Base-by-base conservation (phyloP, 306 rosid species). In the Casuarina glauca region DNA sequence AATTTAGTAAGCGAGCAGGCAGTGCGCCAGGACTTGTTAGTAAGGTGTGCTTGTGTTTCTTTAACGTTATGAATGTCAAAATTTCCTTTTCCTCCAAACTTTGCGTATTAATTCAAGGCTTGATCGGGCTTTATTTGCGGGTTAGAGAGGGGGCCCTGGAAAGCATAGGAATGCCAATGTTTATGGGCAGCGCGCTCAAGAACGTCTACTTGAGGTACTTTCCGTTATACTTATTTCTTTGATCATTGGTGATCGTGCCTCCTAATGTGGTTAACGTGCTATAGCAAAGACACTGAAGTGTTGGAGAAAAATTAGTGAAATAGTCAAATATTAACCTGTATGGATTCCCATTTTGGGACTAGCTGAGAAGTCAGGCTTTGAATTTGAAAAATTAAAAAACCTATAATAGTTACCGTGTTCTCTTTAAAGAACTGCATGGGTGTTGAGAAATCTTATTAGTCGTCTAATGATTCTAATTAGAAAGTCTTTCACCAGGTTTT, bases 121-220 rank as follows among this genome's bases (percentile, higher is more conserved):
- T 86, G 78, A 66, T 68, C 78, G 74, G 53, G 72, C 4, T 89
- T 89, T 58, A 20, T 89, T 88, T 78, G 91, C 92, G 16, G 75
- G 88, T 86, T 84, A 95, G 98, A 72, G 81, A 82, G 76, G 77
- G 86, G 86, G 87, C 46, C 32, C 74, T 70, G 80, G 69, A 70
- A 82, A 71, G 83, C 89, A 32, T 70, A 44, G 78, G 60, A 71
- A 75, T 39, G 76, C 76, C 49, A 88, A 57, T 87, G 93, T 66
- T 75, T 80, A 83, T 74, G 84, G 82, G 80, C 84, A 73, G 74
- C 84, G 71, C 53, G 89, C 91, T 83, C 89, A 76, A 78, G 90
- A 86, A 69, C 80, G 72, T 41, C 81, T 85, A 43, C 80, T 90
- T 66, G 95, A 93, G 99, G 99, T 95, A 82, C 85, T 39, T 69